Evolutionary conservation across 1,284 basidiomycete genomes (phyloP).

Genomic region (Fomes fomentarius): DNA sequence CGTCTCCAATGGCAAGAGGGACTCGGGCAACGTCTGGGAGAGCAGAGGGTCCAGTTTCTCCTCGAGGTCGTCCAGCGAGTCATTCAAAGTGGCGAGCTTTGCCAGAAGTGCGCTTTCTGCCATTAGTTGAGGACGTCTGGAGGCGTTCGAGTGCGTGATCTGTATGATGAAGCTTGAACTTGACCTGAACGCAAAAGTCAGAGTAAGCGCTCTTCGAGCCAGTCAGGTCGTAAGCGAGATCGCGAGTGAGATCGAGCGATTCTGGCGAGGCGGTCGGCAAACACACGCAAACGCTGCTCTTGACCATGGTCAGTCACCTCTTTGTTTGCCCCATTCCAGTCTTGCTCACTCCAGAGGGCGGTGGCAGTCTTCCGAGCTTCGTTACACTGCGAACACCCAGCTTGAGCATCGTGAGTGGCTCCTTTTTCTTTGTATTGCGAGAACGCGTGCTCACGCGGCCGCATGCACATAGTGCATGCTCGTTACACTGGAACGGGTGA

Average conservation of each 20-base stretch:
- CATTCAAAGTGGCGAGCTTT: slow-evolving; percentile 52
- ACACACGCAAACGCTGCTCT: slow-evolving; percentile 22
- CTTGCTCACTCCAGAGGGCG: background rate
- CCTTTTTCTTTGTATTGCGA: slow-evolving; percentile 3
- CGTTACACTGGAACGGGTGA: slow-evolving; percentile 92
- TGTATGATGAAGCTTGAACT: no score
- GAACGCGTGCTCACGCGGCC: background rate
- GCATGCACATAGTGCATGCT: slow-evolving; percentile 74
- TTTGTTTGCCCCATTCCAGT: slow-evolving; percentile 26
- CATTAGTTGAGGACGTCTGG: slow-evolving; percentile 43
- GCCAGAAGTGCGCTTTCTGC: slow-evolving; percentile 58
- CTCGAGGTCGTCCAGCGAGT: slow-evolving; percentile 71
- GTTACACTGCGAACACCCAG: slow-evolving; percentile 94
- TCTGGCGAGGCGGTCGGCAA: slow-evolving; percentile 6
- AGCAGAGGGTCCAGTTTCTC: slow-evolving; percentile 63
- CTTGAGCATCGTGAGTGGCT: slow-evolving; percentile 80
- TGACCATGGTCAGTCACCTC: slow-evolving; percentile 47
- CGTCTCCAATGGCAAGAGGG: slow-evolving; percentile 62
- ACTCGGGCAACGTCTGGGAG: slow-evolving; percentile 65
- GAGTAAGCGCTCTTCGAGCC: slow-evolving; percentile 11
- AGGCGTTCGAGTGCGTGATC: no score
- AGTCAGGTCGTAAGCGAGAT: background rate
- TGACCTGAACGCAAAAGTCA: background rate
- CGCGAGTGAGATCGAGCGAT: slow-evolving; percentile 15
- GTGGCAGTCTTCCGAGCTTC: slow-evolving; percentile 54